Evolutionary conservation across 306 rosid genomes (phyloP).

Genomic region (Trifolium repens): DNA sequence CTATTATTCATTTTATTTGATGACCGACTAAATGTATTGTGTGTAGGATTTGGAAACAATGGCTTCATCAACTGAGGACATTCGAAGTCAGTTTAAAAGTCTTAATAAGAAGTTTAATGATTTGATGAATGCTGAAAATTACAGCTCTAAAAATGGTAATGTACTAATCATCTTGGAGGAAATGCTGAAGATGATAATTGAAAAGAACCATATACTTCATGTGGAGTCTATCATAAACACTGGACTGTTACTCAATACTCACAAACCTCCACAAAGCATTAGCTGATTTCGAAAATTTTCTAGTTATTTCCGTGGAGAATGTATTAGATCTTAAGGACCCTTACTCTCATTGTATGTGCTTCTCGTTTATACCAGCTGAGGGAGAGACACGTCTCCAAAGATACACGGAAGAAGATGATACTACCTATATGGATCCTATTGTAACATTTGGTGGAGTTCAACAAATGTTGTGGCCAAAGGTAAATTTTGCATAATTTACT

Average conservation of each 20-base stretch:
- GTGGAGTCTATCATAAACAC: neutral
- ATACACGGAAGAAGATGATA: neutral
- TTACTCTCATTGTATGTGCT: neutral
- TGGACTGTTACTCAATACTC: neutral
- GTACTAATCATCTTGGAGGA: neutral
- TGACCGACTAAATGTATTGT: no score
- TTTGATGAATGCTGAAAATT: neutral
- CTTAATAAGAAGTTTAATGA: neutral
- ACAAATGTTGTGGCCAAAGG: neutral
- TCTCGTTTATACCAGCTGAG: neutral
- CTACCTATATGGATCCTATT: neutral
- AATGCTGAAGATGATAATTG: neutral
- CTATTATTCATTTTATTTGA: no score
- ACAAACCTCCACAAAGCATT: neutral
- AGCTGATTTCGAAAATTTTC: neutral
- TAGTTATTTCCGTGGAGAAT: neutral
- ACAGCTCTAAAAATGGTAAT: neutral
- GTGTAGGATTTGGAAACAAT: no score
- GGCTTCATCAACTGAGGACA: no score
- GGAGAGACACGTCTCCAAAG: neutral
- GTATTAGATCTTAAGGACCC: no score
- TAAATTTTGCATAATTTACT: neutral
- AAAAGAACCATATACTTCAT: neutral
- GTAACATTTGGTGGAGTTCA: neutral
- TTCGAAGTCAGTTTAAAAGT: no score